Conservation (phyloP, 768 basidiomycete genomes). For the Calocera viscosa region DNA sequence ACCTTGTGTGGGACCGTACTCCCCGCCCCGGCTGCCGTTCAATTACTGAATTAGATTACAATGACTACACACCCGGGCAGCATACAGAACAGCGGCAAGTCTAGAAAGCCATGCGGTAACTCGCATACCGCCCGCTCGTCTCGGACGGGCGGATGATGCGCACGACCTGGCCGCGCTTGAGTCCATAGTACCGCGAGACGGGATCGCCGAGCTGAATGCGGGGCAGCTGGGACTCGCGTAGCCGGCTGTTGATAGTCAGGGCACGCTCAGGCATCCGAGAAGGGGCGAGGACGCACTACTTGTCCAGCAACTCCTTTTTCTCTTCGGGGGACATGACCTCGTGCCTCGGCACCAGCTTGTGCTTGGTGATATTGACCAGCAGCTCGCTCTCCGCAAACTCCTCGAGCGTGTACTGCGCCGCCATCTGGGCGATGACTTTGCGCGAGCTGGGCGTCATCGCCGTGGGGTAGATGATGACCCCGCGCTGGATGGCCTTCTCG, state of each 20-base stretch:
- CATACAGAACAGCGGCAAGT: neutral
- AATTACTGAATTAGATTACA: neutral
- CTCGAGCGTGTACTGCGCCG: conserved; percentile 73
- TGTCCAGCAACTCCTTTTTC: conserved; percentile 72
- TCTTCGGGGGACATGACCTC: conserved; percentile 75
- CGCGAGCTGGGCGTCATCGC: conserved; percentile 95
- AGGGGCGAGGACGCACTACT: conserved; percentile 61
- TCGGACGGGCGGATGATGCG: conserved; percentile 96
- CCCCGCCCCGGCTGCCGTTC: no score
- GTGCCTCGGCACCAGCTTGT: conserved; percentile 87
- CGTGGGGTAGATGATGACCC: conserved; percentile 89
- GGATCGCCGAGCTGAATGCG: conserved; percentile 94
- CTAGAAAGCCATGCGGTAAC: conserved; percentile 71
- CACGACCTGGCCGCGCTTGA: conserved; percentile 90
- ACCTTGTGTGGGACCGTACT: no score
- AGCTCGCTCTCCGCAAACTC: conserved; percentile 95
- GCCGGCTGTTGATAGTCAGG: conserved; percentile 45
- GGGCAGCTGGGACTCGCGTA: conserved; percentile 95
- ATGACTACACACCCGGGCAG: neutral
- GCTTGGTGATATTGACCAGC: conserved; percentile 93
- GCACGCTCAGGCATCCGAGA: no score
- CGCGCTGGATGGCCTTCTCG: conserved; percentile 77
- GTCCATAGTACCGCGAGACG: conserved; percentile 96
- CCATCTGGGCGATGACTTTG: conserved; percentile 89
- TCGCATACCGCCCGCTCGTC: conserved; percentile 87